A percentile compares a stretch with the other conserved stretches of the same genome.
Conservation (phyloP, 129 eudicot species). For the Daucus carota region DNA sequence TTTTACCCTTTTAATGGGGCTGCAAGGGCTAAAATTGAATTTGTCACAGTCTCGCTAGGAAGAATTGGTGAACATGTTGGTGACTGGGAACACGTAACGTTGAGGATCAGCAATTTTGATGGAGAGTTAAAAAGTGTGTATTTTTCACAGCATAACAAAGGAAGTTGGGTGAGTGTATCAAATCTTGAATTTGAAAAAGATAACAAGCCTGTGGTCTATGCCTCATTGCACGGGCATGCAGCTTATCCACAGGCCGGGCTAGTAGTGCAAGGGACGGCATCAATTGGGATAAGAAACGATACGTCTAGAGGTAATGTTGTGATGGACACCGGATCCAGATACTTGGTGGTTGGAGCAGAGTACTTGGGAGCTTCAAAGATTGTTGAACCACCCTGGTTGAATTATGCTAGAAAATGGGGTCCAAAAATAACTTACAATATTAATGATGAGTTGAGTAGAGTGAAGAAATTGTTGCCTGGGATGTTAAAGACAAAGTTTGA, state of each 20-base stretch:
- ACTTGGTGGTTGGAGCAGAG: conserved; percentile 43
- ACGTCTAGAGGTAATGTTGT: conserved; percentile 28
- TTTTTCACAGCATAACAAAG: conserved; percentile 43
- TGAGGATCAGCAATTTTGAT: conserved; percentile 43
- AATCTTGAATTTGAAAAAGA: conserved; percentile 33
- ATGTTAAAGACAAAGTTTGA: conserved; percentile 30
- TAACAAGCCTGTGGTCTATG: conserved; percentile 37
- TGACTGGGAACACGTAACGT: conserved; percentile 53
- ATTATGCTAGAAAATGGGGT: conserved; percentile 76
- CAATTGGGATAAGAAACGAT: conserved; percentile 60
- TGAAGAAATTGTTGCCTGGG: conserved; percentile 47
- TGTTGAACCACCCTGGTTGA: conserved; percentile 66
- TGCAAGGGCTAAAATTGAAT: conserved; percentile 41
- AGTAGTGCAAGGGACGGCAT: conserved; percentile 35
- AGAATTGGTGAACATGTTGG: conserved; percentile 49
- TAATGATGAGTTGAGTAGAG: conserved; percentile 41
- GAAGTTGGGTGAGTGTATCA: conserved; percentile 40
- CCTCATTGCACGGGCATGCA: conserved; percentile 41
- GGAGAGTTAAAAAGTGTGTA: conserved; percentile 33
- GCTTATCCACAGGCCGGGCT: conserved; percentile 37
- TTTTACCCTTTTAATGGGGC: conserved; percentile 60
- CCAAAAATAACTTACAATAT: conserved; percentile 57
- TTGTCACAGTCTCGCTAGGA: conserved; percentile 34
- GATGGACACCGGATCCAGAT: conserved; percentile 46
- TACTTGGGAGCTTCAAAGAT: conserved; percentile 30